Conservation (phyloP, 2,329 filamentous ascomycete genomes). For the Tolypocladium ovalisporum region DNA sequence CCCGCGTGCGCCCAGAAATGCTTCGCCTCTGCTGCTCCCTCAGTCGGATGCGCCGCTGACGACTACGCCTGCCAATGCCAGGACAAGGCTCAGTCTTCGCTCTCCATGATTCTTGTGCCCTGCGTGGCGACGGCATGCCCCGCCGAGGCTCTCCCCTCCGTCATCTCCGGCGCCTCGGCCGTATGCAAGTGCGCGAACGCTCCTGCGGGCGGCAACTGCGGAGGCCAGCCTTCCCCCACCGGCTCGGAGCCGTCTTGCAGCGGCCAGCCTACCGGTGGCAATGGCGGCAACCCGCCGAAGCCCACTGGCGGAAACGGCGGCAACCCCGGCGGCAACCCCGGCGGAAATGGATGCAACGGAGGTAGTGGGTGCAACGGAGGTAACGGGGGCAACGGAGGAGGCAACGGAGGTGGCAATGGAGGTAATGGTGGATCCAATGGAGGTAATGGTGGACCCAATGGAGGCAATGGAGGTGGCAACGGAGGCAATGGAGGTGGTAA, state of each 20-base stretch:
- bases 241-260: not conserved
- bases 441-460: not conserved
- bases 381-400: not conserved
- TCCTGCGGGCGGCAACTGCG: conserved; percentile 2
- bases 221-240: not conserved
- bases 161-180: conserved; percentile 14
- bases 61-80: conserved; percentile 18
- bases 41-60: conserved; percentile 12
- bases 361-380: not conserved
- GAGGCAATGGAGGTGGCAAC: not conserved
- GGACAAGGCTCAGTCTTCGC: conserved; percentile 9
- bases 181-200: conserved; percentile 11
- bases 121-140: conserved; percentile 17
- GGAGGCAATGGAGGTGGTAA: not conserved
- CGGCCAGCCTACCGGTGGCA: not conserved
- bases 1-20: conserved; percentile 15
- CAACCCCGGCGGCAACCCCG: not conserved
- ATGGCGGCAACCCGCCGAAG: not conserved
- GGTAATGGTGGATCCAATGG: not conserved
- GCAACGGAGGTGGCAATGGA: no score
- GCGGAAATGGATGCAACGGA: not conserved
- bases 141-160: conserved; percentile 10
- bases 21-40: conserved; percentile 13
- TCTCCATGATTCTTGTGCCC: conserved; percentile 14
- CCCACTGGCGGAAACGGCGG: not conserved